A percentile compares a stretch with the other conserved stretches of the same genome.
Conservation (phyloP, 140 eudicot species). For the Bidens hawaiensis region DNA sequence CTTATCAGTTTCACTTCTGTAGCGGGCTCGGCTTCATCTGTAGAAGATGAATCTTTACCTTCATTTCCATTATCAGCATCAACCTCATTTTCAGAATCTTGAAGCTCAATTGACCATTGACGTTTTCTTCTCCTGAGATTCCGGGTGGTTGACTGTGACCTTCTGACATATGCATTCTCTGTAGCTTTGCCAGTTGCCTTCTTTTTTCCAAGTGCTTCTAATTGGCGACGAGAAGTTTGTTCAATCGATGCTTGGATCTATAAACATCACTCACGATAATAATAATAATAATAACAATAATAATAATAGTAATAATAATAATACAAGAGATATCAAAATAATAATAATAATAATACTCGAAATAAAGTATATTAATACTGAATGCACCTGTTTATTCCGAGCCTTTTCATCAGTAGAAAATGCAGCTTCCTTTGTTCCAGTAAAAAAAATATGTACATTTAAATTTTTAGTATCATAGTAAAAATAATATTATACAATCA, state of each 20-base stretch:
- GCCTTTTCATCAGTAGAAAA: slow-evolving; percentile 82
- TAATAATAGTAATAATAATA: too few relatives aligned
- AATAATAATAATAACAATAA: too few relatives aligned
- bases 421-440: slow-evolving; percentile 67
- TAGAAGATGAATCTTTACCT: slow-evolving; percentile 67
- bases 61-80: slow-evolving; percentile 48
- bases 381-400: slow-evolving; percentile 72
- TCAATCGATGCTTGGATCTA: slow-evolving; percentile 93
- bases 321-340: too few relatives aligned
- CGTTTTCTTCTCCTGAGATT: slow-evolving; percentile 52
- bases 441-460: not conserved
- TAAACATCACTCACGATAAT: not conserved
- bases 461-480: not conserved
- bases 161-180: slow-evolving; percentile 40
- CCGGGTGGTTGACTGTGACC: slow-evolving; percentile 45
- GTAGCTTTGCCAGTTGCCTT: slow-evolving; percentile 48
- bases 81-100: slow-evolving; percentile 65
- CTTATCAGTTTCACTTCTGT: slow-evolving; percentile 46
- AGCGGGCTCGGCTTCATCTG: slow-evolving; percentile 63
- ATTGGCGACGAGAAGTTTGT: slow-evolving; percentile 72
- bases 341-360: not conserved
- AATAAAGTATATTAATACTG: slow-evolving; percentile 5
- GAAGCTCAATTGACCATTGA: slow-evolving; percentile 37
- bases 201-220: slow-evolving; percentile 82
- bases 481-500: slow-evolving; percentile 5